Evolutionary conservation across 257 asterid genomes (phyloP).

Genomic region (Solanum lycopersicoides): DNA sequence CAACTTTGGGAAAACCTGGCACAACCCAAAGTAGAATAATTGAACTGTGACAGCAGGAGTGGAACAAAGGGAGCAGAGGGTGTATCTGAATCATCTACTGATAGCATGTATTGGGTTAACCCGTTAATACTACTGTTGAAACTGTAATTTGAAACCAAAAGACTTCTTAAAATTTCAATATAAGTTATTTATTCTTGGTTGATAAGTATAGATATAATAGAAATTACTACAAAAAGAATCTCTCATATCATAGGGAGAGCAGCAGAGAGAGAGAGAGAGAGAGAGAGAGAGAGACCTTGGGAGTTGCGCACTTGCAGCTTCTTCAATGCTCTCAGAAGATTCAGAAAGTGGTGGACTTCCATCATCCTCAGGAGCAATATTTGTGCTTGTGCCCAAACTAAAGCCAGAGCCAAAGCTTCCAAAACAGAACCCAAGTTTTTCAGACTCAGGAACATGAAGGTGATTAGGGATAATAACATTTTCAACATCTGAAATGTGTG

Average conservation of each 20-base stretch:
- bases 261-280: neutral
- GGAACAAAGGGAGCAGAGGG: neutral
- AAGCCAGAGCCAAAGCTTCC: conserved; percentile 85
- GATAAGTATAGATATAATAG: neutral
- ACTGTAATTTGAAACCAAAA: neutral
- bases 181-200: neutral
- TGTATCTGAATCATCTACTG: neutral
- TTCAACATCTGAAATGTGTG: conserved; percentile 47
- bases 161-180: neutral
- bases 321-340: conserved; percentile 49
- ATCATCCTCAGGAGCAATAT: conserved; percentile 27
- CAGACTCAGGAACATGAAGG: conserved; percentile 76
- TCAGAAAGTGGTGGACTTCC: conserved; percentile 36
- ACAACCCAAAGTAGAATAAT: neutral
- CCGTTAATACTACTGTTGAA: neutral
- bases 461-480: conserved; percentile 82
- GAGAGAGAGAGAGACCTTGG: conserved; percentile 37
- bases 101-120: neutral
- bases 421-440: conserved; percentile 83
- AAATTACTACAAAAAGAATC: neutral
- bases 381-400: conserved; percentile 37
- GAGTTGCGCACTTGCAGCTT: conserved; percentile 40
- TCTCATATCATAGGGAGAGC: neutral
- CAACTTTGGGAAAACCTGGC: neutral
- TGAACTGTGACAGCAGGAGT: neutral